A percentile compares a stretch with the other conserved stretches of the same genome.
phyloP scores from a whole-genome alignment of 345 rosid genomes.

The Clarkia xantiana region DNA sequence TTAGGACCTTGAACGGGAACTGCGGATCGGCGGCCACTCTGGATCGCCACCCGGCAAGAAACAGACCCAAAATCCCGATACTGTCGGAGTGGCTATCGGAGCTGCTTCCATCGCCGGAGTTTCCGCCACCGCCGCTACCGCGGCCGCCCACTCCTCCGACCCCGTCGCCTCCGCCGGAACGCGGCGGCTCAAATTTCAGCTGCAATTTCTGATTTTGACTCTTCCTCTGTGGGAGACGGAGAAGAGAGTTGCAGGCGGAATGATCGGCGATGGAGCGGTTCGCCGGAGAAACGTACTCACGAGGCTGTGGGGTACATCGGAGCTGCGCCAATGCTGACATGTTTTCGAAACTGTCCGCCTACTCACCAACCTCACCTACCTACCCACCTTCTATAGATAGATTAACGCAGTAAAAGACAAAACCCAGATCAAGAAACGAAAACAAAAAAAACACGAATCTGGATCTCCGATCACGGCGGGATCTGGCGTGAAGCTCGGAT shows the following conservation, averaged over 20 bases:
- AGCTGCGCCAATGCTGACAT: conserved; percentile 32
- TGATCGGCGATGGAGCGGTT: conserved; percentile 16
- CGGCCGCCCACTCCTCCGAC: conserved; percentile 20
- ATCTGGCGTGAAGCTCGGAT: too few species aligned
- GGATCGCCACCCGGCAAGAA: conserved; percentile 75
- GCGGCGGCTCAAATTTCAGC: conserved; percentile 9
- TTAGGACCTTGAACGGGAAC: conserved; percentile 83
- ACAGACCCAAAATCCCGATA: conserved; percentile 47
- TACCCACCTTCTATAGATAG: conserved; percentile 5
- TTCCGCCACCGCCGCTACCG: conserved; percentile 16
- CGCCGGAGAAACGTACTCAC: conserved; percentile 7
- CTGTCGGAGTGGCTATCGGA: conserved; percentile 10
- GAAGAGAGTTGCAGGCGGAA: conserved; percentile 9
- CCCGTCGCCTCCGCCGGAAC: conserved; percentile 33
- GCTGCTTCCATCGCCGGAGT: conserved; percentile 10
- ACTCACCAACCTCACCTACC: conserved; percentile 11
- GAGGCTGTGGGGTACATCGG: conserved; percentile 16
- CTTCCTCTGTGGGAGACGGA: conserved; percentile 3
- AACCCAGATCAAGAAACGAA: not conserved
- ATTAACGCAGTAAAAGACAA: not conserved
- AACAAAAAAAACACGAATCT: conserved; percentile 2
- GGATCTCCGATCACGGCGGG: conserved; percentile 1
- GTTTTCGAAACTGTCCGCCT: not conserved
- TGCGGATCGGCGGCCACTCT: conserved; percentile 92
- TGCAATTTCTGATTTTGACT: not conserved